These are phyloP conservation scores for Auricularia cornea DNA, from an alignment of 768 basidiomycete species.

Conservation along the genomic window DNA sequence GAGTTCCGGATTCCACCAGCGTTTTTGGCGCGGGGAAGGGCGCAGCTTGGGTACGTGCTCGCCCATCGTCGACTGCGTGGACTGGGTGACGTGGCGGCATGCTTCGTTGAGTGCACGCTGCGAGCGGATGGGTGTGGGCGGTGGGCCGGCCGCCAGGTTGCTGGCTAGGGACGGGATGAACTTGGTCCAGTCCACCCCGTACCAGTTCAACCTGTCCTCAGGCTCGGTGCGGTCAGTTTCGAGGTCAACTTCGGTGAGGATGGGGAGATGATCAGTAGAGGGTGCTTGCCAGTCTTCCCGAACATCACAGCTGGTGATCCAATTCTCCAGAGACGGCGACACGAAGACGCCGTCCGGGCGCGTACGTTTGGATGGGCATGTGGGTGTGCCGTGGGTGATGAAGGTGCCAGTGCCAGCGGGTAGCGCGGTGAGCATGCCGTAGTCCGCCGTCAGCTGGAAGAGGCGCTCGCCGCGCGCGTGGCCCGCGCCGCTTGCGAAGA, in stretches of 20 bases:
- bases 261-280: constrained; percentile 34
- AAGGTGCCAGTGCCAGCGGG: too few species aligned
- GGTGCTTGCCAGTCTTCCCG: constrained; percentile 9
- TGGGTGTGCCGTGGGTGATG: too few species aligned
- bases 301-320: constrained; percentile 22
- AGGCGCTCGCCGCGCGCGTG: constrained; percentile 23
- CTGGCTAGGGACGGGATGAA: constrained; percentile 17
- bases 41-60: constrained; percentile 12
- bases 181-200: too few species aligned
- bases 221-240: too few species aligned
- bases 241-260: constrained; percentile 21
- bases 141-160: neutral
- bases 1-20: constrained; percentile 29
- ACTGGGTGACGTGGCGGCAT: constrained; percentile 4
- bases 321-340: constrained; percentile 10
- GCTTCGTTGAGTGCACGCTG: constrained; percentile 6
- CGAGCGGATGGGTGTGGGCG: neutral
- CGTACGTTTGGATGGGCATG: too few species aligned
- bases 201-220: too few species aligned
- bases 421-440: too few species aligned
- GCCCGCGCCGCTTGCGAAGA: constrained; percentile 3
- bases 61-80: constrained; percentile 13
- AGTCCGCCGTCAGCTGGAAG: constrained; percentile 28
- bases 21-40: constrained; percentile 17
- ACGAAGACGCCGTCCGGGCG: constrained; percentile 38